Base-by-base conservation (phyloP, 768 basidiomycete genomes). In the Podaxis rugospora region DNA sequence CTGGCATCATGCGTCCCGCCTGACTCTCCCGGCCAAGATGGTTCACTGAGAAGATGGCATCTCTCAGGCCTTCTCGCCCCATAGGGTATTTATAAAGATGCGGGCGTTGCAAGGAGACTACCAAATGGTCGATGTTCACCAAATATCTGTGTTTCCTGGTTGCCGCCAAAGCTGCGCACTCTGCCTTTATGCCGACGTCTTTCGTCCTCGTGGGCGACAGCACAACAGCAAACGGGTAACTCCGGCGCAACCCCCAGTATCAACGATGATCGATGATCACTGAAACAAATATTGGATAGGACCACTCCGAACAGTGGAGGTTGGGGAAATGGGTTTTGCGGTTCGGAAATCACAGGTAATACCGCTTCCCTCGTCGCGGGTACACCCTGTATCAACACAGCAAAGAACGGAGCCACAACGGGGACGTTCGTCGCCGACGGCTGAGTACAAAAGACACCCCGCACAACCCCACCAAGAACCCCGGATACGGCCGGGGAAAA, bases 281-380 rank as follows among this genome's bases (percentile, higher is more conserved):
- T 54, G 37, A 54, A 54, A 14, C 32, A 37, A 13, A 44, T 23
- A 25, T 6, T 6, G 40, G 55, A 11, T 50, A 74, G 72, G 14
- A 75, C 75, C 2, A 69, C 67, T n/a, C 69, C 69, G 7, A 72
- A 76, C 57, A 73, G 72, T 59, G 76, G 75, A 25, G 76, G 76
- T 4, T 77, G 76, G 77, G 76, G 76, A 21, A 77, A 78, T 52
- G 76, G 76, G 5, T 69, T 79, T 46, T 79, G 77, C 64, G 76
- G 74, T 6, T 74, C 74, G 28, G 60, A 67, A 1, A 54, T 71
- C 10, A 70, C 65, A 14, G 65, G 65, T 7, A 75, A 73, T 35
- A 70, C 72, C 4, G 74, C 75, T 4, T 74, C 74, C 1, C 58
- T 79, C 1, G 67, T 62, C 1, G 46, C 69, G 7, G 67, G 70